These are phyloP conservation scores for Heterobasidion parviporum DNA, from an alignment of 1,284 basidiomycete genomes.

Conservation along the genomic window DNA sequence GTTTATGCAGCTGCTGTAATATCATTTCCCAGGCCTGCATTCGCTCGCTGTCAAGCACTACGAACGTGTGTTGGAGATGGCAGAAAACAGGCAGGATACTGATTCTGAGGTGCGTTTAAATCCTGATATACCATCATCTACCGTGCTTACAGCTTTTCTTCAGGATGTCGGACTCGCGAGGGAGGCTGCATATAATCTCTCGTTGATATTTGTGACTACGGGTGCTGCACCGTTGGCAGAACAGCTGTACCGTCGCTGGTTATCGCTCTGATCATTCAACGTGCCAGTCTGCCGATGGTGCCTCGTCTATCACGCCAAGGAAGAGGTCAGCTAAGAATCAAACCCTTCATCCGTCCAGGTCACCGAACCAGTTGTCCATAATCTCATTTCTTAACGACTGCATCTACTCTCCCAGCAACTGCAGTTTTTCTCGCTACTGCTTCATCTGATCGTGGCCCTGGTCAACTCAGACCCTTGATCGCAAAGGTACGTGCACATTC, in stretches of 20 bases:
- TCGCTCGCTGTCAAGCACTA: conserved; percentile 82
- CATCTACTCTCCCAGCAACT: too few species aligned
- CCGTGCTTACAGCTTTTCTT: conserved; percentile 9
- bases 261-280: conserved; percentile 40
- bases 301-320: too few species aligned
- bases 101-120: neutral
- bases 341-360: too few species aligned
- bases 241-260: conserved; percentile 58
- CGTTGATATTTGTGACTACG: conserved; percentile 72
- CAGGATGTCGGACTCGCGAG: conserved; percentile 41
- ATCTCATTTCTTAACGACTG: too few species aligned
- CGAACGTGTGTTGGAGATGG: conserved; percentile 60
- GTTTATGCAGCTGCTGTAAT: neutral
- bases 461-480: too few species aligned
- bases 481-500: too few species aligned
- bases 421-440: too few species aligned
- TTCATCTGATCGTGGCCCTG: too few species aligned
- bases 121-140: neutral
- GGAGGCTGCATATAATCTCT: conserved; percentile 86
- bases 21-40: conserved; percentile 48
- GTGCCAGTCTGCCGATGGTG: neutral
- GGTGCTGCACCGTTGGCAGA: conserved; percentile 65
- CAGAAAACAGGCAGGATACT: conserved; percentile 27
- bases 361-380: too few species aligned
- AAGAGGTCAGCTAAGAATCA: too few species aligned